phyloP scores from a whole-genome alignment of 768 basidiomycete species.

The Psilocybe tampanensis region DNA sequence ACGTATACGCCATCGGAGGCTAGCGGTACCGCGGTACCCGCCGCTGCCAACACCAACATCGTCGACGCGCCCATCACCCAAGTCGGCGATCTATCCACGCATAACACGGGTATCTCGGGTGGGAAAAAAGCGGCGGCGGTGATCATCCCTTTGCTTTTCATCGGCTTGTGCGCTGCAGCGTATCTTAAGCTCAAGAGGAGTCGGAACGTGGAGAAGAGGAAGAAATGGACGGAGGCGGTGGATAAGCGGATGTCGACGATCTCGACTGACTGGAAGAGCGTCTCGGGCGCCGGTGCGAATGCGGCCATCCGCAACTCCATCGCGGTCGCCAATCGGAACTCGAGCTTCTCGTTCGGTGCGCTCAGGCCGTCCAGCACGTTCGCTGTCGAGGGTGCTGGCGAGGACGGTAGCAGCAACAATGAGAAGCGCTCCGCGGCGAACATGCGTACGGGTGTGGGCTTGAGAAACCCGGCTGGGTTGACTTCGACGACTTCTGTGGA shows the following conservation, averaged over 20 bases:
- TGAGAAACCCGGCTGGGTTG: slow-evolving; percentile 48
- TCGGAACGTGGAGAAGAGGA: slow-evolving; percentile 51
- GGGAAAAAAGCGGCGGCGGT: slow-evolving; percentile 64
- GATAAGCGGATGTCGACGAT: slow-evolving; percentile 88
- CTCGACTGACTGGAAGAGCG: slow-evolving; percentile 74
- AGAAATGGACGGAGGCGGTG: slow-evolving; percentile 63
- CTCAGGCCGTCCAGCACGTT: slow-evolving; percentile 50
- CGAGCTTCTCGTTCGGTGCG: slow-evolving; percentile 60
- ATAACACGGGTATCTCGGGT: slow-evolving; percentile 35
- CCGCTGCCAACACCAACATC: slow-evolving; percentile 43
- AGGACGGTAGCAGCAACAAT: slow-evolving; percentile 32
- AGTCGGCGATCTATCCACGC: slow-evolving; percentile 38
- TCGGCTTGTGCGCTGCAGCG: slow-evolving; percentile 40
- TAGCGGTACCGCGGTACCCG: slow-evolving; percentile 33
- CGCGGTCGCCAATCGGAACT: slow-evolving; percentile 46
- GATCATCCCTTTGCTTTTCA: slow-evolving; percentile 66
- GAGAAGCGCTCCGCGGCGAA: slow-evolving; percentile 36
- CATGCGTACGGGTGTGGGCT: slow-evolving; percentile 53
- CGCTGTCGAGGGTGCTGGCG: slow-evolving; percentile 45
- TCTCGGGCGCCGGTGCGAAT: slow-evolving; percentile 67
- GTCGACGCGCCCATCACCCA: slow-evolving; percentile 35
- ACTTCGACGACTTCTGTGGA: slow-evolving; percentile 25
- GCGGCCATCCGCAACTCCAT: slow-evolving; percentile 76
- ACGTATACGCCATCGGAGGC: slow-evolving; percentile 51
- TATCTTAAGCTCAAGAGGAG: slow-evolving; percentile 60